Evolutionary conservation across 495 filamentous ascomycete genomes (phyloP), one percentile per base, ranked within the genome.

Genomic region (Aeminium ludgeri): DNA sequence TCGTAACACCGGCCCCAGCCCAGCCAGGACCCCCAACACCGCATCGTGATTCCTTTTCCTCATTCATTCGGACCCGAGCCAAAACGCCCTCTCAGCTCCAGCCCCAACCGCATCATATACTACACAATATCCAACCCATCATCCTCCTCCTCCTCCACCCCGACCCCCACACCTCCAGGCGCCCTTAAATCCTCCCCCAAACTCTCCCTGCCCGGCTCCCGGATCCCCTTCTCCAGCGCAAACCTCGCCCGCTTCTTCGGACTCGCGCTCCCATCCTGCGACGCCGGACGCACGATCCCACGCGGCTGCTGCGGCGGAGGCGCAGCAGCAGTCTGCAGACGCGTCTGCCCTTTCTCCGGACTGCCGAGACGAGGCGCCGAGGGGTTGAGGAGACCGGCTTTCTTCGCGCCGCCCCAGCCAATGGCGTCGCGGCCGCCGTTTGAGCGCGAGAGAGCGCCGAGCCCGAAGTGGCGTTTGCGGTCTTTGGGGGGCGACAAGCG

Each of bases 401-500:
- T 58, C 27, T 47, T 48, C 12, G 61, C 59, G 1, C 53, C 55
- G 32, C 58, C 54, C 62, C 62, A 65, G 7, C 61, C 61, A 28
- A 65, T 44, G 10, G 61, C 43, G 30, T 58, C 52, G 7, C 20
- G 33, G 10, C 46, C 39, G 2, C 60, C 59, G 19, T 45, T 56
- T 4, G 62, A 61, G 31, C 63, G 59, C 20, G 61, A 15, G 29
- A 30, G 40, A 34, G 37, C 49, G 20, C 36, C 44, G 23, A 40
- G 1, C 1, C 48, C 48, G 27, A 51, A 51, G 31, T 51, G 48
- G 13, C 15, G 8, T 13, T 39, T 51, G 49, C 29, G 76, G 60
- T 59, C 52, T 18, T 82, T 82, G 34, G 76, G 65, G 7, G 85
- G 83, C 44, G 76, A 75, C 25, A 96, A 64, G 20, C 69, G 67